phyloP scores from a whole-genome alignment of 2,329 filamentous ascomycete genomes.

The Pseudopyrenochaeta lycopersici region DNA sequence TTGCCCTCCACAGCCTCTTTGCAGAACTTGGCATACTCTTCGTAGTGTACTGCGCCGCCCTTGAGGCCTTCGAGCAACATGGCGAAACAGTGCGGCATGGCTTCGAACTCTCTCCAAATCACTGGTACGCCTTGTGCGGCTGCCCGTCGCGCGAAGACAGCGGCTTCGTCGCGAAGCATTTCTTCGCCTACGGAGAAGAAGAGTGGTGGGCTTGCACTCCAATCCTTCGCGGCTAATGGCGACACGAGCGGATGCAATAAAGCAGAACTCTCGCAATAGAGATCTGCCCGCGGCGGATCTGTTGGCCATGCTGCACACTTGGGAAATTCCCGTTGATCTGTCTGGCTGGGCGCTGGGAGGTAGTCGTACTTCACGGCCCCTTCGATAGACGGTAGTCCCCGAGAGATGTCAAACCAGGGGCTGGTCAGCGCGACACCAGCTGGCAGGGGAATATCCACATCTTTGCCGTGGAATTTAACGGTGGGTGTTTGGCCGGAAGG shows the following conservation, averaged over 20 bases:
- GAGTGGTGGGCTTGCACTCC: slow-evolving; percentile 71
- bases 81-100: slow-evolving; percentile 78
- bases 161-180: slow-evolving; percentile 73
- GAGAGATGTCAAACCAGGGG: slow-evolving; percentile 77
- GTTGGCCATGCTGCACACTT: slow-evolving; percentile 61
- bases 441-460: slow-evolving; percentile 70
- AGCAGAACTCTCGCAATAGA: slow-evolving; percentile 57
- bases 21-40: slow-evolving; percentile 48
- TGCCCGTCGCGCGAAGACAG: slow-evolving; percentile 67
- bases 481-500: slow-evolving; percentile 53
- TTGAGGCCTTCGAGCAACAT: slow-evolving; percentile 52
- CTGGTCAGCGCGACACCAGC: slow-evolving; percentile 70
- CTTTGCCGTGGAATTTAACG: slow-evolving; percentile 68
- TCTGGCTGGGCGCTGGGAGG: slow-evolving; percentile 58
- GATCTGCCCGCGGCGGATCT: slow-evolving; percentile 55
- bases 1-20: slow-evolving; percentile 36
- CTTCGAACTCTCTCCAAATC: slow-evolving; percentile 76
- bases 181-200: slow-evolving; percentile 77
- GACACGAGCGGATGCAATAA: slow-evolving; percentile 73
- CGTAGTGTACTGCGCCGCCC: slow-evolving; percentile 44
- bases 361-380: slow-evolving; percentile 69
- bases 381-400: slow-evolving; percentile 66
- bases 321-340: slow-evolving; percentile 50
- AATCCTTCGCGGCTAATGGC: slow-evolving; percentile 66
- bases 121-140: slow-evolving; percentile 67